A percentile compares a stretch with the other conserved stretches of the same genome.
Evolutionary conservation across 2,329 filamentous ascomycete species (phyloP).

Genomic region (Xylaria sp.): DNA sequence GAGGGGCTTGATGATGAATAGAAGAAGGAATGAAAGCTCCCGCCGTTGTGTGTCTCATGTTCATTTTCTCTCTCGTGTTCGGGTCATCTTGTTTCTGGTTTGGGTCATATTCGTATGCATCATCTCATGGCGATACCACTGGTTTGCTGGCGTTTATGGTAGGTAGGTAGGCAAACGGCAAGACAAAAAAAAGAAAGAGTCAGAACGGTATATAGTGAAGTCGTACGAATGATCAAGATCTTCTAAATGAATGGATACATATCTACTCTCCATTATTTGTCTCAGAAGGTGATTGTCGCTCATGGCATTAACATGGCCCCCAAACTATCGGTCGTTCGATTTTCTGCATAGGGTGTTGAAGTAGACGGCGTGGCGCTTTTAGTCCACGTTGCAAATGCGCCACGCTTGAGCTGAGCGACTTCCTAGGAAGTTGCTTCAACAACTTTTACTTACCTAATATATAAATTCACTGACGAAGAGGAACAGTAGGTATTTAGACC

Average conservation of each 20-base stretch:
- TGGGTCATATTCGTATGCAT: slow-evolving; percentile 41
- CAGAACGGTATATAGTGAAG: slow-evolving; percentile 23
- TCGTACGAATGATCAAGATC: slow-evolving; percentile 26
- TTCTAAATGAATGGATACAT: slow-evolving; percentile 15
- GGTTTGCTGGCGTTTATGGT: slow-evolving; percentile 45
- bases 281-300: neutral
- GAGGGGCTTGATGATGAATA: slow-evolving; percentile 37
- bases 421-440: no score
- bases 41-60: neutral
- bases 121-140: slow-evolving; percentile 48
- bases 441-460: no score
- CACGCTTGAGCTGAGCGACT: no score
- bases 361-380: no score
- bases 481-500: no score
- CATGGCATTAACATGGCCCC: no score
- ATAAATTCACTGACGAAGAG: no score
- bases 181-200: slow-evolving; percentile 31
- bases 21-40: no score
- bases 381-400: no score
- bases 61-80: slow-evolving; percentile 18
- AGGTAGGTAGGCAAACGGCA: slow-evolving; percentile 22
- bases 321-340: no score
- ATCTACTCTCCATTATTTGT: neutral
- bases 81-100: slow-evolving; percentile 1
- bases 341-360: no score